A percentile compares a stretch with the other conserved stretches of the same genome.
Evolutionary conservation across 805 yeast species (phyloP).

Genomic region (Saccharomycopsis babjevae): DNA sequence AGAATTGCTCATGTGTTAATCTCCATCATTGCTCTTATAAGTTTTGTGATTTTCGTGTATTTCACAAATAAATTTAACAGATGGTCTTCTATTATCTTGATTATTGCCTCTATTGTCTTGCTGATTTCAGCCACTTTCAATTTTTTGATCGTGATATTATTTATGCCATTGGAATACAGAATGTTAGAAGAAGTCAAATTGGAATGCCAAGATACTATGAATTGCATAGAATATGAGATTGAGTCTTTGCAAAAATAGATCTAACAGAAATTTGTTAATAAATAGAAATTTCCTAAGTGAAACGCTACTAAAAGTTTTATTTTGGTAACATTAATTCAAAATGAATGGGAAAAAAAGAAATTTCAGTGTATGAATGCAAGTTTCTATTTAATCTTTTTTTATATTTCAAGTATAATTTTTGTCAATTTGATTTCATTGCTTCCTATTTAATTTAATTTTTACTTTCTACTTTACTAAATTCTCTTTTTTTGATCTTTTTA

Average conservation of each 20-base stretch:
- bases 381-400: no score
- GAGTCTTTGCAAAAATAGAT: not conserved
- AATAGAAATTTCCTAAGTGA: no score
- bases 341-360: no score
- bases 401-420: no score
- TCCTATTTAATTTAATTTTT: no score
- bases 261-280: not conserved
- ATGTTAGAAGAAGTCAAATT: conserved; percentile 65
- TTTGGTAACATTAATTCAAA: no score
- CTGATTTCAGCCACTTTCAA: conserved; percentile 60
- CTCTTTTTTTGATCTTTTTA: no score
- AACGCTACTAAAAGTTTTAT: no score
- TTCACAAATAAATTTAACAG: conserved; percentile 46
- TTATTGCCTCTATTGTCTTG: conserved; percentile 43
- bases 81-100: conserved; percentile 62
- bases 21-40: conserved; percentile 44
- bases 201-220: conserved; percentile 43
- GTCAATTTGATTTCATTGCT: no score
- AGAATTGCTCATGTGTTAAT: conserved; percentile 53
- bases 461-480: no score
- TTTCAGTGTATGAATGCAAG: no score
- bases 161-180: conserved; percentile 72
- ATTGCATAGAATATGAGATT: conserved; percentile 2
- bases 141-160: conserved; percentile 68
- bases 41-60: conserved; percentile 42